These are phyloP conservation scores for Naematelia aurantialba DNA, from an alignment of 768 basidiomycete genomes.

Conservation along the genomic window DNA sequence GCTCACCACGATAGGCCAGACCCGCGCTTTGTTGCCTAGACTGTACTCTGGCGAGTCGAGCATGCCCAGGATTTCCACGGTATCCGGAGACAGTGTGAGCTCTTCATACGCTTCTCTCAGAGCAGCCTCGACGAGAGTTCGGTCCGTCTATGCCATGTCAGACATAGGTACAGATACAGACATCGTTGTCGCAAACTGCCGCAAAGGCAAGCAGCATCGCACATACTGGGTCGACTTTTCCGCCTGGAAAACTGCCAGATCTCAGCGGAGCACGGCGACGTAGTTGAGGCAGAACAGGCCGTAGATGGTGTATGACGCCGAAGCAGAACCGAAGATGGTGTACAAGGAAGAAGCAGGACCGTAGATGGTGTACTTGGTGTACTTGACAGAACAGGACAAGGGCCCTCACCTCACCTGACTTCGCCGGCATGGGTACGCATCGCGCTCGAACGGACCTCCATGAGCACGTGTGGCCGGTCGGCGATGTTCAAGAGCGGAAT, in stretches of 20 bases:
- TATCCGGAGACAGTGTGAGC: conserved; percentile 21
- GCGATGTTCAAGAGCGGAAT: conserved; percentile 43
- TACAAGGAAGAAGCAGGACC: no score
- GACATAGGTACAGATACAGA: background rate
- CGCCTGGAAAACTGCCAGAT: conserved; percentile 46
- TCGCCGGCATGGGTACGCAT: conserved; percentile 47
- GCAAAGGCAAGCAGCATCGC: no score
- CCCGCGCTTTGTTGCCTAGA: conserved; percentile 39
- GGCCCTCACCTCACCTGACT: conserved; percentile 40
- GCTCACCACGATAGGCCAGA: conserved; percentile 47
- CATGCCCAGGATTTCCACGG: conserved; percentile 37
- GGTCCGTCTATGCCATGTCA: conserved; percentile 19
- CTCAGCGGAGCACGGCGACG: conserved; percentile 18
- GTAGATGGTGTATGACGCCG: no score
- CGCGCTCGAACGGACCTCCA: conserved; percentile 36
- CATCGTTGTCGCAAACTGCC: no score
- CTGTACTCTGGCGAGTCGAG: conserved; percentile 36
- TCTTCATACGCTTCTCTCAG: conserved; percentile 39
- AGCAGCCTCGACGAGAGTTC: conserved; percentile 23
- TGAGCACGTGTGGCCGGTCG: conserved; percentile 31
- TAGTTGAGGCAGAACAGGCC: no score
- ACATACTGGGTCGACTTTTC: conserved; percentile 42
- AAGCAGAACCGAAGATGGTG: no score
- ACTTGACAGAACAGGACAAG: background rate
- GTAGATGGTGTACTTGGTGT: background rate